These are phyloP conservation scores for Nigrospora sphaerica DNA, from an alignment of 2,329 filamentous ascomycete genomes.

Conservation along the genomic window DNA sequence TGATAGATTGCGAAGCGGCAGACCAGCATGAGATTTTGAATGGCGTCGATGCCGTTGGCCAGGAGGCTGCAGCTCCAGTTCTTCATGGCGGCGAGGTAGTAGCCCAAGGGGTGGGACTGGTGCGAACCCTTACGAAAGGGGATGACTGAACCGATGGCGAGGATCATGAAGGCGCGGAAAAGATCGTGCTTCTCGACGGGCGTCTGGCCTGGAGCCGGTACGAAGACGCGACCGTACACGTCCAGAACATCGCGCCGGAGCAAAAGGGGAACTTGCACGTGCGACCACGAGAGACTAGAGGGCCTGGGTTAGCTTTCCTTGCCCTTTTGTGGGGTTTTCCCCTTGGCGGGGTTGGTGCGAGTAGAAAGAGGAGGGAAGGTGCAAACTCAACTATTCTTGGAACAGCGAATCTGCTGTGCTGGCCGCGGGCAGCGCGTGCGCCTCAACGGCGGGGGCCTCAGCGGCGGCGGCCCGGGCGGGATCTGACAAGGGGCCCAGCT, in stretches of 20 bases:
- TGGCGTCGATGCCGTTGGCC: slow-evolving; percentile 21
- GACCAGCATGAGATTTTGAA: slow-evolving; percentile 32
- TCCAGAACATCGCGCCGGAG: slow-evolving; percentile 14
- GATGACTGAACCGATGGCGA: slow-evolving; percentile 27
- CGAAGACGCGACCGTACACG: slow-evolving; percentile 13
- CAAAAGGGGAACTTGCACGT: slow-evolving; percentile 18
- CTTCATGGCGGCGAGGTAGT: slow-evolving; percentile 28
- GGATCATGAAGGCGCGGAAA: slow-evolving; percentile 28
- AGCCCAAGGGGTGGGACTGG: slow-evolving; percentile 29
- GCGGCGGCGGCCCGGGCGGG: slow-evolving; percentile 5
- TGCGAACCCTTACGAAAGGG: slow-evolving; percentile 21
- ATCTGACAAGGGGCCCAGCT: slow-evolving; percentile 5
- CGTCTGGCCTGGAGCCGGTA: neutral
- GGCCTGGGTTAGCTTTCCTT: slow-evolving; percentile 1
- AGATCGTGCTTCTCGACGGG: slow-evolving; percentile 16
- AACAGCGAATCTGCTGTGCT: slow-evolving; percentile 7
- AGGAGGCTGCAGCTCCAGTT: slow-evolving; percentile 21
- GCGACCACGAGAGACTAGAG: slow-evolving; percentile 10
- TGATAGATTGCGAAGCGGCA: slow-evolving; percentile 34
- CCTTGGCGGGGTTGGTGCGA: too few relatives aligned
- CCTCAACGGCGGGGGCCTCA: slow-evolving; percentile 2
- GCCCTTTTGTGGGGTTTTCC: too few relatives aligned
- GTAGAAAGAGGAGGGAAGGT: too few relatives aligned
- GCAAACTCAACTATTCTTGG: slow-evolving; percentile 11
- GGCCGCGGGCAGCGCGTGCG: slow-evolving; percentile 3